A percentile compares a stretch with the other conserved stretches of the same genome.
Conservation (phyloP, 495 filamentous ascomycete genomes). For the Neurospora sp. region DNA sequence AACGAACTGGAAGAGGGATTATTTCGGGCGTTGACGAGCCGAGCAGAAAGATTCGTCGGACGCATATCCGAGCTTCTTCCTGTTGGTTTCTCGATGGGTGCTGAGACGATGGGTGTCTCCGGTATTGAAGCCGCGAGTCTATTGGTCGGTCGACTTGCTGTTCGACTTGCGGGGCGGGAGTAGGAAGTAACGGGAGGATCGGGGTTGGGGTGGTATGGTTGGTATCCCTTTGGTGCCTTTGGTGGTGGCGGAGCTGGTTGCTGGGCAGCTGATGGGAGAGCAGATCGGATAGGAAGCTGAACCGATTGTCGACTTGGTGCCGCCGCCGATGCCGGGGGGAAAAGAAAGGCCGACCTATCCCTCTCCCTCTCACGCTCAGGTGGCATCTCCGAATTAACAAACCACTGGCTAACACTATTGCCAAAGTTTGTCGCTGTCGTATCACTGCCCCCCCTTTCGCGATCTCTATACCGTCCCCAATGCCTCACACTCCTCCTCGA, state of each 20-base stretch:
- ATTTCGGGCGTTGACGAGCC: not conserved
- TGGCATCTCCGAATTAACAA: not conserved
- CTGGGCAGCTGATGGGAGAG: not conserved
- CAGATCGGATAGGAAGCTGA: not conserved
- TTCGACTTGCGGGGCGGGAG: not conserved
- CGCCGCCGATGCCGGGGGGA: not conserved
- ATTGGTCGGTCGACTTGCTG: not conserved
- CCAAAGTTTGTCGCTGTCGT: not conserved
- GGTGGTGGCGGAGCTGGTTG: not conserved
- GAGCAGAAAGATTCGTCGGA: slow-evolving; percentile 1
- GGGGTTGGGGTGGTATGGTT: not conserved
- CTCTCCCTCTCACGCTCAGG: not conserved
- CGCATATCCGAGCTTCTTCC: slow-evolving; percentile 5
- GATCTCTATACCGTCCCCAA: not conserved
- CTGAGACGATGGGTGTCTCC: not conserved
- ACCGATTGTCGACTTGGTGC: not conserved
- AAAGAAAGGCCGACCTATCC: not conserved
- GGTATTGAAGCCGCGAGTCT: not conserved
- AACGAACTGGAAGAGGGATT: not conserved
- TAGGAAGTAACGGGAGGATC: not conserved
- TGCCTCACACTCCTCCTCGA: not conserved
- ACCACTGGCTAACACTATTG: not conserved
- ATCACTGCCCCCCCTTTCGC: not conserved
- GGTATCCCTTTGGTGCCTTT: not conserved
- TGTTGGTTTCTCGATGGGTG: not conserved